phyloP scores from a whole-genome alignment of 305 asterid species.

The Fraxinus paxiana region DNA sequence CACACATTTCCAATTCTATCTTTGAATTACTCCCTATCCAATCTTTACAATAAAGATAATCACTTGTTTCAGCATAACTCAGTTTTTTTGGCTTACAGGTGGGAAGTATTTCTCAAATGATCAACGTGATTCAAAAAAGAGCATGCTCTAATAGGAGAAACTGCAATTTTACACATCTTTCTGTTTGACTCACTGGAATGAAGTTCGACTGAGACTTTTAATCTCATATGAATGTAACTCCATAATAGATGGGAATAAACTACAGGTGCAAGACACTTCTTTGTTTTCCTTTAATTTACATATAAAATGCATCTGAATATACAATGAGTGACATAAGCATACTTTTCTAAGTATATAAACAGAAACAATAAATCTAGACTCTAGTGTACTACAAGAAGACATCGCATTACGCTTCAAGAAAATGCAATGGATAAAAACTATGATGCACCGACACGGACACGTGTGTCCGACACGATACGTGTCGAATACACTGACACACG shows the following conservation, averaged over 20 bases:
- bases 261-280: not conserved
- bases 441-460: too few relatives aligned
- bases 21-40: not conserved
- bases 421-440: not conserved
- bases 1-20: not conserved
- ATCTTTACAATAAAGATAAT: not conserved
- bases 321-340: not conserved
- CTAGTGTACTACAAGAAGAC: not conserved
- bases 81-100: not conserved
- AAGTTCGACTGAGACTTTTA: not conserved
- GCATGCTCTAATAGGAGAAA: not conserved
- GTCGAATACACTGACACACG: too few relatives aligned
- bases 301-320: not conserved
- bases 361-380: not conserved
- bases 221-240: not conserved
- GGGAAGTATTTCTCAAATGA: not conserved
- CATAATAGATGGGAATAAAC: not conserved
- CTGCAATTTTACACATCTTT: not conserved
- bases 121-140: not conserved
- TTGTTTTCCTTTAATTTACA: not conserved
- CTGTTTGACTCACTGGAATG: not conserved
- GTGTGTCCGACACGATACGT: too few relatives aligned
- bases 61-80: not conserved
- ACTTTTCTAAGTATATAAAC: not conserved
- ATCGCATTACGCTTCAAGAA: not conserved